These are phyloP conservation scores for Solanum hybrid DNA, from an alignment of 305 asterid species.

Conservation along the genomic window DNA sequence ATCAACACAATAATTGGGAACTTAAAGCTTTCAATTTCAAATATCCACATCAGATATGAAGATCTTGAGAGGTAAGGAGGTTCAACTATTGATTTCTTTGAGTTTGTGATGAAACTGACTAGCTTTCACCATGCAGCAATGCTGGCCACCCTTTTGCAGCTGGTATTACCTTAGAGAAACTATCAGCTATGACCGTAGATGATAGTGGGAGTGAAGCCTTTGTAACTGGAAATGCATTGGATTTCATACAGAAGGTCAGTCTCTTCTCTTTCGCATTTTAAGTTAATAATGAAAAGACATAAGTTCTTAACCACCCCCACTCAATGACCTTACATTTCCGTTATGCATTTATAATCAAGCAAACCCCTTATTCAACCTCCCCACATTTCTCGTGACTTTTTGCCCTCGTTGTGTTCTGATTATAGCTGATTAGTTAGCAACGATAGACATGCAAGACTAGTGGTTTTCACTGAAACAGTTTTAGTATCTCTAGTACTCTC, in stretches of 20 bases:
- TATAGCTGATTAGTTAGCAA: background rate
- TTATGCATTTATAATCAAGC: background rate
- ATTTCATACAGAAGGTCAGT: slow-evolving; percentile 68
- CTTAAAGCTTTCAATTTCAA: slow-evolving; percentile 89
- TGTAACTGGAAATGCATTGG: slow-evolving; percentile 83
- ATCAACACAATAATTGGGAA: slow-evolving; percentile 95
- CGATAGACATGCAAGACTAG: background rate
- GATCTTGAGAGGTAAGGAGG: slow-evolving; percentile 81
- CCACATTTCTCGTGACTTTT: background rate
- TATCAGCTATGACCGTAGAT: slow-evolving; percentile 87
- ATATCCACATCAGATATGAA: slow-evolving; percentile 94
- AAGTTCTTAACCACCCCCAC: background rate
- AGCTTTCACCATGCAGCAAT: slow-evolving; percentile 47
- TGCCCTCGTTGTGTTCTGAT: background rate
- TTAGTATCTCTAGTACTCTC: background rate
- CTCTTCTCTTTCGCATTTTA: background rate
- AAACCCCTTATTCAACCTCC: background rate
- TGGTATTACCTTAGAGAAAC: slow-evolving; percentile 80
- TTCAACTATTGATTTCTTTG: slow-evolving; percentile 5
- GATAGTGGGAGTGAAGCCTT: slow-evolving; percentile 83
- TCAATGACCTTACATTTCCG: background rate
- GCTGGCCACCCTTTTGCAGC: slow-evolving; percentile 95
- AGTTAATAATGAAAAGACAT: background rate
- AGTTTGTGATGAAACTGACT: background rate
- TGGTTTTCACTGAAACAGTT: background rate